phyloP scores from a whole-genome alignment of 768 basidiomycete genomes.

The Mycena rebaudengoi region DNA sequence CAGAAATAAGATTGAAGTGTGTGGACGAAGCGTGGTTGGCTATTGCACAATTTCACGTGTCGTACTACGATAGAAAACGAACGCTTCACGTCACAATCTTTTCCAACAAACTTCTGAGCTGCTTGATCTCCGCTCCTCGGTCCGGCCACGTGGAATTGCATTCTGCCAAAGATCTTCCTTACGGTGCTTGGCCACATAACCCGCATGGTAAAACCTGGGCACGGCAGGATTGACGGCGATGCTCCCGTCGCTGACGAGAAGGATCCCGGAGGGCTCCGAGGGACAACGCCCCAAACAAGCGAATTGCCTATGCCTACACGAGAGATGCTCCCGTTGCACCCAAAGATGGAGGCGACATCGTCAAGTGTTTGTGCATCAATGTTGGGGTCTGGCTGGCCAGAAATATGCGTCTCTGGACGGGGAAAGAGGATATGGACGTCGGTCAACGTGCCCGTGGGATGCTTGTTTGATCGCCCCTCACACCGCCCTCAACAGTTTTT shows the following conservation, averaged over 20 bases:
- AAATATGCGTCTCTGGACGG: not conserved
- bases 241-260: conserved; percentile 20
- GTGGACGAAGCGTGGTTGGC: too few species aligned
- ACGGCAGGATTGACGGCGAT: not conserved
- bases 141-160: not conserved
- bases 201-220: conserved; percentile 21
- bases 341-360: conserved; percentile 5
- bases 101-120: too few species aligned
- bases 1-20: too few species aligned
- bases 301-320: conserved; percentile 20
- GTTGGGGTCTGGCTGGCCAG: not conserved
- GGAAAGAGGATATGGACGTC: conserved; percentile 18
- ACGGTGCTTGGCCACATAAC: conserved; percentile 4
- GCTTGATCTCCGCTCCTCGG: conserved; percentile 10
- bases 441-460: too few species aligned
- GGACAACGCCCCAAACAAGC: conserved; percentile 15
- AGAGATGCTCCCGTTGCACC: conserved; percentile 4
- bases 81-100: too few species aligned
- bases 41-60: too few species aligned
- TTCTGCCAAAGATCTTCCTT: not conserved
- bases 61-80: too few species aligned
- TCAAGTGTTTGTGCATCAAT: not conserved
- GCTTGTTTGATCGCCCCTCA: too few species aligned
- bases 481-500: too few species aligned
- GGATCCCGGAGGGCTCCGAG: not conserved